Percentiles rank a stretch among this genome's conserved stretches.
Evolutionary conservation across 345 rosid species (phyloP).

Genomic region (Brassica incana): DNA sequence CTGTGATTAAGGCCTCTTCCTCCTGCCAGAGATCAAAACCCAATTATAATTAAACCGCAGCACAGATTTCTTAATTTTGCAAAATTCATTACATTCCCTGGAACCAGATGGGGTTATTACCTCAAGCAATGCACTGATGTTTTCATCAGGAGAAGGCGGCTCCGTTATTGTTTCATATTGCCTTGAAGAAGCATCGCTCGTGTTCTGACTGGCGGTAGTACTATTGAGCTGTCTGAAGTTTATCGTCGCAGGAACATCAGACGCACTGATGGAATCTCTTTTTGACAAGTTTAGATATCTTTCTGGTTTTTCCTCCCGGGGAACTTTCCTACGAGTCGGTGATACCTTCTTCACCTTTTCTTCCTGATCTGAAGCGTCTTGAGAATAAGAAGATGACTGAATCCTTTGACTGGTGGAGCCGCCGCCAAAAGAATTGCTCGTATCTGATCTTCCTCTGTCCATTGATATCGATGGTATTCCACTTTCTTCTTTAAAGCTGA

Average conservation of each 20-base stretch:
- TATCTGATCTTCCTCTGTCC: conserved; percentile 64
- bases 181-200: conserved; percentile 47
- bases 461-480: conserved; percentile 48
- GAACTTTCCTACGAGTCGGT: conserved; percentile 77
- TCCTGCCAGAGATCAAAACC: conserved; percentile 51
- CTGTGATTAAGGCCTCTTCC: conserved; percentile 88
- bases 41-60: not conserved
- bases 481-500: conserved; percentile 57
- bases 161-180: conserved; percentile 49
- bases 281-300: conserved; percentile 54
- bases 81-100: not conserved
- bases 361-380: conserved; percentile 56
- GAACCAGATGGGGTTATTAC: conserved; percentile 39
- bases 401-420: conserved; percentile 57
- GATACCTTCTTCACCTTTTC: conserved; percentile 82
- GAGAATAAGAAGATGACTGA: conserved; percentile 49
- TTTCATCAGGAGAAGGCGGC: conserved; percentile 57
- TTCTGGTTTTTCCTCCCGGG: conserved; percentile 71
- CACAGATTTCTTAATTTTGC: not conserved
- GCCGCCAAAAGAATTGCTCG: conserved; percentile 44
- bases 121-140: conserved; percentile 81
- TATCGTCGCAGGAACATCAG: conserved; percentile 47
- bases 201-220: conserved; percentile 37
- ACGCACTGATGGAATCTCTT: conserved; percentile 48
- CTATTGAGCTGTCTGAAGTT: conserved; percentile 47